Base-by-base conservation (phyloP, 1,284 basidiomycete genomes). In the Sporisorium iseilematis-ciliati region DNA sequence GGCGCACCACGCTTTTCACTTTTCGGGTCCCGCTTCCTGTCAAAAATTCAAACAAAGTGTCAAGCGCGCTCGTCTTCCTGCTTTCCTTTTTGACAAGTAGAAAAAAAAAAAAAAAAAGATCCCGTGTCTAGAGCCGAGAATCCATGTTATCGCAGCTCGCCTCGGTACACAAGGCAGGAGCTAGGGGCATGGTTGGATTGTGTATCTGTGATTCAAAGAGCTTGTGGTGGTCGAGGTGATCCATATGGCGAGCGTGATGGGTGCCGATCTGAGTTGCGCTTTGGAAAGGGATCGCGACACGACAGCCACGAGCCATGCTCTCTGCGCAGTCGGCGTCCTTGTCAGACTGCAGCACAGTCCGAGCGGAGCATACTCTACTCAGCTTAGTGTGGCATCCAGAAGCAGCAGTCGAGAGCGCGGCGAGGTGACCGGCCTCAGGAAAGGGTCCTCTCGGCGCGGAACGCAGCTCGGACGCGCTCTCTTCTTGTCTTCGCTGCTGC, bases 381-480 rank as follows among this genome's bases (percentile, higher is more conserved):
- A n/a, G n/a, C n/a, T n/a, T n/a, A 21, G 18, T 18, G 11, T 35
- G 48, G 48, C 10, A 46, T 16, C 25, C 23, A 46, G 7, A 46
- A 26, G 49, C 23, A 8, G 35, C 10, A 16, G 16, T 25, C 23
- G 18, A 26, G 51, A 41, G 12, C 33, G 33, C 18, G 23, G n/a
- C 7, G 7, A 29, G 18, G 20, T n/a, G 45, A 49, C 21, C 23
- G 35, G 16, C 57, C 38, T 35, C 20, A 14, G 21, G 20, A 26
- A 21, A 31, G 38, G 31, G 45, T 49, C n/a, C n/a, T n/a, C 67
- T 65, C 61, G 61, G 67, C 42, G 48, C 51, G 11, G 23, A 42
- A 48, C 43, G 61, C 67, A 55, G 50, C 55, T 70, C 62, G 62
- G 68, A 70, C 68, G 68, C 58, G 62, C 23, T 48, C 12, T 16